Evolutionary conservation across 2,329 filamentous ascomycete species (phyloP), one percentile per base, ranked within the genome.

Genomic region (Scopulariopsis brevicaulis): DNA sequence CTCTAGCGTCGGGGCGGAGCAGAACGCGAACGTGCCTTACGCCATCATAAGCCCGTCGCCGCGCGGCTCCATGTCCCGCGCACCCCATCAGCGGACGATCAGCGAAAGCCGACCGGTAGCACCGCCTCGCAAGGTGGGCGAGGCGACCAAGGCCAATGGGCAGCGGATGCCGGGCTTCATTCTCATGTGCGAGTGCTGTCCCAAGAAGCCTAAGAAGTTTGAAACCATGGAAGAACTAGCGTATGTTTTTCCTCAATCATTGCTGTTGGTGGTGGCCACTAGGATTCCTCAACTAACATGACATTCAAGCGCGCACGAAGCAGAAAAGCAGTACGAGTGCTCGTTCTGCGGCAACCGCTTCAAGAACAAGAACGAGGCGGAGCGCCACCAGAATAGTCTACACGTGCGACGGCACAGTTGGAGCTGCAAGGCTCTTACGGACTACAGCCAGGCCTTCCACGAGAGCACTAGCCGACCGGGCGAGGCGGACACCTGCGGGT

Each of bases 301-400:
- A n/a, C 14, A 1, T 43, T 20, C 20, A 67, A 96, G 93, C 62
- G 77, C 86, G 52, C 93, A 97, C 70, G 90, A 94, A 71, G 85
- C 90, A 68, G 94, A 97, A 72, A 97, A 97, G 72, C 93, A 97
- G 72, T 97, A 96, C 70, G 89, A 89, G 62, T 97, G 93, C 71
- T 81, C 84, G 32, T 97, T 90, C 69, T 97, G 93, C 70, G 88
- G 88, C 50, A 96, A 96, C 69, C 85, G 93, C 12, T 97, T 97
- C 77, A 97, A 97, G 74, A 97, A 97, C 75, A 97, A 97, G 74
- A 97, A 97, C 66, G 94, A 97, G 74, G 92, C 92, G 2, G 93
- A 97, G 71, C 84, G 94, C 35, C 93, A 97, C 69, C 92, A 96
- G 67, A 97, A 96, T 67, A 96, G 92, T 15, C 82, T 97, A 12